Evolutionary conservation across 2,329 filamentous ascomycete species (phyloP).

Genomic region (Pseudopyrenochaeta lycopersici): DNA sequence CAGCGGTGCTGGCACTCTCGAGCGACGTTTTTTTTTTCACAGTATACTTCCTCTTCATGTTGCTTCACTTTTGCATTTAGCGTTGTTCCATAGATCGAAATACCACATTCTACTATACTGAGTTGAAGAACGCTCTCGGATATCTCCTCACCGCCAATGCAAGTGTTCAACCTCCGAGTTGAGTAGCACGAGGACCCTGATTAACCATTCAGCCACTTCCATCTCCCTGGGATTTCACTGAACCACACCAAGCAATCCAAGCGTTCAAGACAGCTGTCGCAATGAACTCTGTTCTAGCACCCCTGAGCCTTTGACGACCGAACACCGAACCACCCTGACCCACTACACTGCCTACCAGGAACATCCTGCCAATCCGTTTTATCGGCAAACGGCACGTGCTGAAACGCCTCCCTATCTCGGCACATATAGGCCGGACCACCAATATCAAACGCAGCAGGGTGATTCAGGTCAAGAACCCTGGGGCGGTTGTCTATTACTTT

Average conservation of each 20-base stretch:
- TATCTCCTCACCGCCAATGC: no score
- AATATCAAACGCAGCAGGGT: neutral
- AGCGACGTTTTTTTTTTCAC: slow-evolving; percentile 9
- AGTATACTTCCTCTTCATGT: slow-evolving; percentile 19
- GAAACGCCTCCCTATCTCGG: neutral
- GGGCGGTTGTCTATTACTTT: neutral
- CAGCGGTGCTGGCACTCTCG: slow-evolving; percentile 27
- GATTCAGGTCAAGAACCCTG: no score
- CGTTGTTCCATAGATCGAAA: slow-evolving; percentile 22
- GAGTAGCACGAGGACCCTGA: neutral
- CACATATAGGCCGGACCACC: neutral
- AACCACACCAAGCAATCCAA: slow-evolving; percentile 11
- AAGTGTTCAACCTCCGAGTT: no score
- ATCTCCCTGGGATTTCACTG: neutral
- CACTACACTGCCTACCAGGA: neutral
- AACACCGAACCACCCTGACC: neutral
- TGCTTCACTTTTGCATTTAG: slow-evolving; percentile 26
- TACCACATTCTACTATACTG: neutral
- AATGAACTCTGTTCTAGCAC: neutral
- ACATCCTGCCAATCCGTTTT: neutral
- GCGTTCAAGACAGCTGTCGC: slow-evolving; percentile 8
- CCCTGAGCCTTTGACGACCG: neutral
- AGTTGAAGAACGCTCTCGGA: neutral
- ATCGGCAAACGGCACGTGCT: slow-evolving; percentile 16
- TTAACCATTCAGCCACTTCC: neutral